Base-by-base conservation (phyloP, 2,329 filamentous ascomycete genomes). In the Aspergillus niger region DNA sequence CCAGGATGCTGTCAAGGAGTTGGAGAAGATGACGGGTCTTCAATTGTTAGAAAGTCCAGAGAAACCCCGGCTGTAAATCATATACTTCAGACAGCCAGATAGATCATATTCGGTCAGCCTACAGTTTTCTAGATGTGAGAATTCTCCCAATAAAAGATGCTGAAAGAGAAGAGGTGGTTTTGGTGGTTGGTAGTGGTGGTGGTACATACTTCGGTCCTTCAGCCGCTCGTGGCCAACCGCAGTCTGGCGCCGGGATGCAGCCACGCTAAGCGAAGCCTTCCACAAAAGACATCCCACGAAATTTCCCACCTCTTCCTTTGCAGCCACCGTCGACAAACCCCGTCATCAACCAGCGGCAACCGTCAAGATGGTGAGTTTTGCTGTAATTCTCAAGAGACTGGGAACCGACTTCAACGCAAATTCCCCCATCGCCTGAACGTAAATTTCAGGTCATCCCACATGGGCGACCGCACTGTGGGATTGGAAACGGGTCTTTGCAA, bases 401-500 rank as follows among this genome's bases (percentile, higher is more conserved):
- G 73, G 65, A 48, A 61, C 62, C 54, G 11, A 36, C 15, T 52
- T 54, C 56, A 24, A 58, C 57, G 49, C 57, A 57, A 55, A 20
- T 57, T 22, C 50, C 20, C 47, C 30, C 47, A 44, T 62, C 59
- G 39, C 47, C 26, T 30, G 47, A 50, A 49, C 30, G 32, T 13
- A 13, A 36, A 36, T 36, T 50, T 28, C 26, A 32, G 26, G 24
- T 50, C 47, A 28, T 50, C 26, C 26, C n/a, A 30, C 26, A 32
- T 17, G n/a, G 47, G 26, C 26, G 26, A 17, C 30, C 24, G 24
- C 24, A 50, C 65, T 63, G 58, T 63, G 57, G 52, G 36, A 62
- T 53, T 61, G 65, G 64, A 66, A 63, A 69, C 74, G 89, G 90
- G 90, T 95, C 91, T 84, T 84, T 86, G 92, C 94, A 97, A 97